These are phyloP conservation scores for Dysphania ambrosioides DNA, from an alignment of 148 eudicot species.

Conservation along the genomic window DNA sequence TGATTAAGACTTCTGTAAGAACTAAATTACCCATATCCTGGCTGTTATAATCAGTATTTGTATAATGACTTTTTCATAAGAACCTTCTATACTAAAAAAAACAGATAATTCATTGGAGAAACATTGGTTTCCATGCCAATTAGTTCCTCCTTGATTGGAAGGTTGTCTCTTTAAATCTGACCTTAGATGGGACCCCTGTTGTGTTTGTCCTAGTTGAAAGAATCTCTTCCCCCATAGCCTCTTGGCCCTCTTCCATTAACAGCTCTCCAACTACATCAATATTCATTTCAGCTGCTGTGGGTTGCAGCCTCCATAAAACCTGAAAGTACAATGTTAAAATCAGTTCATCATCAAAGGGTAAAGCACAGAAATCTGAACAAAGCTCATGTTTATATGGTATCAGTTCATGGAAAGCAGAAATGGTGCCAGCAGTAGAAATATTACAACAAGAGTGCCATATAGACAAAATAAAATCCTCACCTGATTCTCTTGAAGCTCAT, in stretches of 20 bases:
- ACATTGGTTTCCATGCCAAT: not conserved
- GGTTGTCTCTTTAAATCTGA: not conserved
- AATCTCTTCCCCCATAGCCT: slow-evolving; percentile 17
- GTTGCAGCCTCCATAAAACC: slow-evolving; percentile 50
- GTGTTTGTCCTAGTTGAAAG: slow-evolving; percentile 1
- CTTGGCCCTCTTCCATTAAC: slow-evolving; percentile 21
- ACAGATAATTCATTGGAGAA: not conserved
- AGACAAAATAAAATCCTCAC: slow-evolving; percentile 18
- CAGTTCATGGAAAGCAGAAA: not conserved
- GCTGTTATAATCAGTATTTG: not conserved
- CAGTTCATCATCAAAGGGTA: not conserved
- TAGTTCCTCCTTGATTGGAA: not conserved
- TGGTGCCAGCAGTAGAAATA: not conserved
- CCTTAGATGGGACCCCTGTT: slow-evolving; percentile 23
- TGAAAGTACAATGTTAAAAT: slow-evolving; percentile 17
- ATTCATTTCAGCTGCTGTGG: slow-evolving; percentile 36
- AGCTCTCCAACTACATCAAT: slow-evolving; percentile 43
- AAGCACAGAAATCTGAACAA: not conserved
- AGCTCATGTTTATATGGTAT: not conserved
- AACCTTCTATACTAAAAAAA: not conserved
- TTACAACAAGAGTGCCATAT: not conserved
- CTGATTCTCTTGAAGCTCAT: slow-evolving; percentile 52
- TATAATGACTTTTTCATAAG: not conserved
- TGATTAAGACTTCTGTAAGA: not conserved
- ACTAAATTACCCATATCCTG: not conserved